A percentile compares a stretch with the other conserved stretches of the same genome.
Evolutionary conservation across 257 asterid species (phyloP).

Genomic region (Primulina huaijiensis): DNA sequence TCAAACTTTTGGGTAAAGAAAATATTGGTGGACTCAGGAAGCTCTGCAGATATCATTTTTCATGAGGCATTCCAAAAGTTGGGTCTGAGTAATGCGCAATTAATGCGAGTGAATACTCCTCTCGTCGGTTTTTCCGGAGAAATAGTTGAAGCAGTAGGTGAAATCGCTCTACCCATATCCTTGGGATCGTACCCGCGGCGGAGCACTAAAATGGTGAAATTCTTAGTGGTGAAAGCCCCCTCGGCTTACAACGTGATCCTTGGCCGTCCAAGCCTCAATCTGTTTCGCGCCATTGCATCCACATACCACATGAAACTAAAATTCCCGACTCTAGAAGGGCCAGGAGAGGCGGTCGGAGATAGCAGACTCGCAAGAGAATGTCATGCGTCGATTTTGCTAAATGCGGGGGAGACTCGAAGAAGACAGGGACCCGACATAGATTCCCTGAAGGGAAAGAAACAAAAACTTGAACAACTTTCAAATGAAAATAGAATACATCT

Average conservation of each 20-base stretch:
- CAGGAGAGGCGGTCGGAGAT: not conserved
- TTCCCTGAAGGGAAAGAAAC: too few species aligned
- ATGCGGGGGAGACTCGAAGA: too few species aligned
- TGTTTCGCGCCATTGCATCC: not conserved
- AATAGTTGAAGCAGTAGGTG: not conserved
- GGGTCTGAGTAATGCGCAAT: not conserved
- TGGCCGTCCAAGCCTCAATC: fast-evolving
- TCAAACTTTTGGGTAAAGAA: not conserved
- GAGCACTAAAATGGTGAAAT: not conserved
- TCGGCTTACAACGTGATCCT: too few species aligned
- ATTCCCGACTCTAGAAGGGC: not conserved
- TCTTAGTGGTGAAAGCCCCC: not conserved
- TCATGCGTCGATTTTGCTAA: fast-evolving
- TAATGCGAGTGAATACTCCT: fast-evolving
- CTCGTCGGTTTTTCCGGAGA: not conserved
- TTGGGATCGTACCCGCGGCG: not conserved
- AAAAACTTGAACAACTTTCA: too few species aligned
- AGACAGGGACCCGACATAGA: not conserved
- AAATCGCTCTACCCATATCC: not conserved
- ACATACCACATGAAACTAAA: not conserved
- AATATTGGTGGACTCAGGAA: not conserved
- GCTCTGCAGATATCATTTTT: not conserved
- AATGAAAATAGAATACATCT: too few species aligned
- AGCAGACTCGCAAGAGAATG: not conserved
- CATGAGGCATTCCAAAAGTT: not conserved